Evolutionary conservation across 176 grass and related monocot species (phyloP).

Genomic region (Phyllostachys edulis): DNA sequence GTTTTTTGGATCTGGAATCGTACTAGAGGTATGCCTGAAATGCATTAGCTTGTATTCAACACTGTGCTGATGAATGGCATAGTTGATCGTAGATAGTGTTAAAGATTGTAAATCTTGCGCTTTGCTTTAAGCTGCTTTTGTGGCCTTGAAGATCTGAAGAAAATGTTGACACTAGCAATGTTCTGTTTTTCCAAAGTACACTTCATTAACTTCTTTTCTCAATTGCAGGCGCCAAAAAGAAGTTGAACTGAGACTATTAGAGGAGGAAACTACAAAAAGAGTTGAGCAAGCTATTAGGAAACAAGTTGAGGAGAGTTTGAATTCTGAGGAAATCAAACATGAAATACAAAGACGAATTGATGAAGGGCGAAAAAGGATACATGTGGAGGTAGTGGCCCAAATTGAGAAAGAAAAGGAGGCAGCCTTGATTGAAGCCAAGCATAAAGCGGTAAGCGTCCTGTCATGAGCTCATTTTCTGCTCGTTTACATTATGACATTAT

Average conservation of each 20-base stretch:
- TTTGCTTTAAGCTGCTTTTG: conserved; percentile 46
- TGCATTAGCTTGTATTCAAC: conserved; percentile 76
- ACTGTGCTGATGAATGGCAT: conserved; percentile 52
- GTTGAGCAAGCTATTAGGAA: conserved; percentile 93
- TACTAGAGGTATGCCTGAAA: conserved; percentile 99
- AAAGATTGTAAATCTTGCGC: conserved; percentile 28
- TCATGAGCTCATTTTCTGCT: background rate
- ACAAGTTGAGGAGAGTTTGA: conserved; percentile 84
- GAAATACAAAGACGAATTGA: conserved; percentile 95
- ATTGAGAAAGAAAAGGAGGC: conserved; percentile 95
- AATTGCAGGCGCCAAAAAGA: conserved; percentile 83
- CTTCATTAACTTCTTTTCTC: conserved; percentile 52
- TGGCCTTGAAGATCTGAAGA: conserved; percentile 39
- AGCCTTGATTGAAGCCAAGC: conserved; percentile 58
- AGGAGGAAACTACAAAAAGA: conserved; percentile 94
- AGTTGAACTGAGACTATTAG: conserved; percentile 89
- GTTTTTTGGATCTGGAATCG: conserved; percentile 95
- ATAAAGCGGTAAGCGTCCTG: conserved; percentile 63
- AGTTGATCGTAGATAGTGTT: conserved; percentile 45
- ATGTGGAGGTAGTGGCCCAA: conserved; percentile 65
- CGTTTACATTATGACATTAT: background rate
- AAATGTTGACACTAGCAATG: background rate
- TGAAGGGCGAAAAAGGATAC: conserved; percentile 78
- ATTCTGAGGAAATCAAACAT: conserved; percentile 82
- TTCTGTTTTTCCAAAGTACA: background rate